A percentile compares a stretch with the other conserved stretches of the same genome.
phyloP scores from a whole-genome alignment of 2,329 filamentous ascomycete genomes.

The Colletotrichum liriopes region DNA sequence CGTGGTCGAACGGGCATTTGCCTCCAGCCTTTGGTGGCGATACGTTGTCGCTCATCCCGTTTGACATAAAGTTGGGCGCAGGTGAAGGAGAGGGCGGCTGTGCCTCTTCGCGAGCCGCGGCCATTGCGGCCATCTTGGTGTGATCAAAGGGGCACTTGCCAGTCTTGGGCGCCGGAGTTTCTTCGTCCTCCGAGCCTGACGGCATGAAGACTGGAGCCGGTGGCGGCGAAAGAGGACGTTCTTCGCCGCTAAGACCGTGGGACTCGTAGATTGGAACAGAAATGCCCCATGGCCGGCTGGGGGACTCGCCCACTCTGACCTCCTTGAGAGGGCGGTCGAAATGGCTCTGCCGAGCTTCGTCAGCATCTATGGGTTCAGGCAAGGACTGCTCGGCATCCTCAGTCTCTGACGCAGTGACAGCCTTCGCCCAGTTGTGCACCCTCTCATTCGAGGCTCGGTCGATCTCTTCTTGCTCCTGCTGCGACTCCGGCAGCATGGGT shows the following conservation, averaged over 20 bases:
- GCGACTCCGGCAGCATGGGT: slow-evolving; percentile 80
- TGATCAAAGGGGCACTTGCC: slow-evolving; percentile 75
- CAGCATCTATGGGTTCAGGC: slow-evolving; percentile 49
- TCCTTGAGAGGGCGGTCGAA: slow-evolving; percentile 92
- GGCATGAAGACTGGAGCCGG: slow-evolving; percentile 71
- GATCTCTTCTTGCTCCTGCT: slow-evolving; percentile 64
- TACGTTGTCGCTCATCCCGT: slow-evolving; percentile 48
- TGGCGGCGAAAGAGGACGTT: slow-evolving; percentile 69
- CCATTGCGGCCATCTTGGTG: slow-evolving; percentile 59
- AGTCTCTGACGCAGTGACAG: slow-evolving; percentile 71
- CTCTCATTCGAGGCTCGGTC: slow-evolving; percentile 75
- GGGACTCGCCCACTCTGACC: slow-evolving; percentile 92
- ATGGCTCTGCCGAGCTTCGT: slow-evolving; percentile 77
- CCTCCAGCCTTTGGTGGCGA: slow-evolving; percentile 51
- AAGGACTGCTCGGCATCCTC: slow-evolving; percentile 54
- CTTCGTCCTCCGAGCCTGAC: slow-evolving; percentile 48
- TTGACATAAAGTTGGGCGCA: slow-evolving; percentile 68
- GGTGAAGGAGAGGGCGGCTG: slow-evolving; percentile 70
- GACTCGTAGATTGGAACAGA: slow-evolving; percentile 76
- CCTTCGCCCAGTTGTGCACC: slow-evolving; percentile 89
- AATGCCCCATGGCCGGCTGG: slow-evolving; percentile 94
- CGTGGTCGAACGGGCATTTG: slow-evolving; percentile 74
- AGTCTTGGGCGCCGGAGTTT: slow-evolving; percentile 48
- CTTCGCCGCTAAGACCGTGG: slow-evolving; percentile 53
- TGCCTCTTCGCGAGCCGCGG: slow-evolving; percentile 25